These are phyloP conservation scores for Aspergillus sp. DNA, from an alignment of 2,329 filamentous ascomycete genomes.

Conservation along the genomic window DNA sequence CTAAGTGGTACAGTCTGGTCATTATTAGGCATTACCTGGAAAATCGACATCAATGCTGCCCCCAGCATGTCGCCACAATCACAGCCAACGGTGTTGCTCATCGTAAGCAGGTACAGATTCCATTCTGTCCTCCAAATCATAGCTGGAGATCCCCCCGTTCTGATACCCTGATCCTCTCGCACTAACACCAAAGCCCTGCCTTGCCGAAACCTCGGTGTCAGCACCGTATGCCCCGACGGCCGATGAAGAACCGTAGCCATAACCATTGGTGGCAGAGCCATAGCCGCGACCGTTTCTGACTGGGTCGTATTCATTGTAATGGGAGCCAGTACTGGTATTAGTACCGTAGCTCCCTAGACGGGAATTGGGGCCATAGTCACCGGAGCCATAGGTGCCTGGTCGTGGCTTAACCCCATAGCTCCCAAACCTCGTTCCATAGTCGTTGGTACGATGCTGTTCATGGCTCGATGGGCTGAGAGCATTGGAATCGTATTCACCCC, in stretches of 20 bases:
- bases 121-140: constrained; percentile 7
- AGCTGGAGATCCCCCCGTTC: constrained; percentile 3
- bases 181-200: constrained; percentile 6
- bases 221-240: neutral
- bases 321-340: neutral
- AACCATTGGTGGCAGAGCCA: neutral
- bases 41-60: no score
- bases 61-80: neutral
- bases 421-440: constrained; percentile 25
- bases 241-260: constrained; percentile 3
- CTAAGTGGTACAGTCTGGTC: no score
- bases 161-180: constrained; percentile 2
- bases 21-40: no score
- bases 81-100: constrained; percentile 17
- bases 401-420: constrained; percentile 46
- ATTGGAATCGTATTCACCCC: constrained; percentile 28
- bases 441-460: constrained; percentile 48
- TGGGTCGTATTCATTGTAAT: constrained; percentile 1
- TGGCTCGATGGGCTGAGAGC: constrained; percentile 30
- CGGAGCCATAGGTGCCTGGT: constrained; percentile 42
- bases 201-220: neutral
- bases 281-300: neutral
- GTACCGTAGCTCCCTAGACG: constrained; percentile 6
- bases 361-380: constrained; percentile 28
- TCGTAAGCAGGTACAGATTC: constrained; percentile 12